These are phyloP conservation scores for Hypoxylon subgilvum DNA, from an alignment of 495 filamentous ascomycete species.

Conservation along the genomic window DNA sequence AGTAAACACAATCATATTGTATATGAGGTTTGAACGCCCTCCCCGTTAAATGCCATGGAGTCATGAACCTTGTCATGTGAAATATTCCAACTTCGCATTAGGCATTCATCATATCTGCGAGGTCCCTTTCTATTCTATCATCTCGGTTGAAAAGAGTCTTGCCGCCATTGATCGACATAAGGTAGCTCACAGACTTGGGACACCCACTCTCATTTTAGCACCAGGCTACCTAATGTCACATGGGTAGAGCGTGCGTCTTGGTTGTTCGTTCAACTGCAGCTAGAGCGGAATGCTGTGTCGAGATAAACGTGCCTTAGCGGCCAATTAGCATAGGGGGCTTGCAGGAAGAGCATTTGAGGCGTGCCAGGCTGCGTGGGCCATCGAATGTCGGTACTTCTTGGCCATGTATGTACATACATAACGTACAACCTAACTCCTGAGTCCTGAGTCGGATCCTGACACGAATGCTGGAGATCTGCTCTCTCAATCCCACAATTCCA, in stretches of 20 bases:
- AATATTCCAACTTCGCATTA: slow-evolving; percentile 12
- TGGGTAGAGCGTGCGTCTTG: slow-evolving; percentile 17
- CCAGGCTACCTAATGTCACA: slow-evolving; percentile 30
- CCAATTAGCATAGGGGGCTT: slow-evolving; percentile 11
- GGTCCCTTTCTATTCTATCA: not conserved
- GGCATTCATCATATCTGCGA: slow-evolving; percentile 2
- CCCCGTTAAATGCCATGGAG: slow-evolving; percentile 17
- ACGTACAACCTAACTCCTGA: too few relatives aligned
- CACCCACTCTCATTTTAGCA: slow-evolving; percentile 33
- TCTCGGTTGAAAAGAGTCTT: slow-evolving; percentile 8
- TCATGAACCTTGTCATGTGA: slow-evolving; percentile 4
- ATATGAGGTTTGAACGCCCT: too few relatives aligned
- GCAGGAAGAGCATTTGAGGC: slow-evolving; percentile 27
- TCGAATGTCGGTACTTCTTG: slow-evolving; percentile 25
- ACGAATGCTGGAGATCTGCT: slow-evolving; percentile 29
- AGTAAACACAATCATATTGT: not conserved
- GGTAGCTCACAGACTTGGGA: slow-evolving; percentile 11
- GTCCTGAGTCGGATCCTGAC: slow-evolving; percentile 9
- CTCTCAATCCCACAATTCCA: slow-evolving; percentile 37
- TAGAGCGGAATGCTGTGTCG: slow-evolving; percentile 10
- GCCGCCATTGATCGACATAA: slow-evolving; percentile 26
- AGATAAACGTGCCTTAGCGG: slow-evolving; percentile 39
- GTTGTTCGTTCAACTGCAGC: slow-evolving; percentile 25
- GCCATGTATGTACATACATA: too few relatives aligned
- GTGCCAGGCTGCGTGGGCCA: too few relatives aligned